phyloP scores from a whole-genome alignment of 2,329 filamentous ascomycete species.

The Aspergillus thermomutatus region DNA sequence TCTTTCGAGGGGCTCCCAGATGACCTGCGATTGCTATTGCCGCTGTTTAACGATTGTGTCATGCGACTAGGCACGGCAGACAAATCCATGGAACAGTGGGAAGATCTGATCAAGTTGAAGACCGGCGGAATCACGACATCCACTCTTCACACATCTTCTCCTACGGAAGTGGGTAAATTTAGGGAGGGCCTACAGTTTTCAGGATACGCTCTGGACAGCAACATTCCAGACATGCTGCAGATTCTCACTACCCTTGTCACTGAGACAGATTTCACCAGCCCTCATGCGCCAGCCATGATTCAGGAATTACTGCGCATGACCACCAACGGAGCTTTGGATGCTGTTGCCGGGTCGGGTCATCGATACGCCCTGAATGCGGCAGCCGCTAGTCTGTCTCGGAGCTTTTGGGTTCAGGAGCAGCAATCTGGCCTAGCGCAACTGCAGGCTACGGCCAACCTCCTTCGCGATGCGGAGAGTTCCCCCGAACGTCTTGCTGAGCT shows the following conservation, averaged over 20 bases:
- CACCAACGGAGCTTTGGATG: slow-evolving; percentile 85
- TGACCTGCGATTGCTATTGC: slow-evolving; percentile 78
- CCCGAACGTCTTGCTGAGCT: slow-evolving; percentile 70
- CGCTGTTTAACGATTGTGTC: slow-evolving; percentile 85
- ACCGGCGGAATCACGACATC: slow-evolving; percentile 85
- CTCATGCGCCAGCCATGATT: slow-evolving; percentile 76
- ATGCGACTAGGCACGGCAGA: slow-evolving; percentile 89
- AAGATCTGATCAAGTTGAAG: slow-evolving; percentile 93
- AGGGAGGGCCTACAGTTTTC: slow-evolving; percentile 80
- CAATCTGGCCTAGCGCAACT: slow-evolving; percentile 89
- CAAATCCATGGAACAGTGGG: slow-evolving; percentile 88
- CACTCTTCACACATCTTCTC: slow-evolving; percentile 78
- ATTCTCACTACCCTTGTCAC: slow-evolving; percentile 74
- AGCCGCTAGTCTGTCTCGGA: slow-evolving; percentile 71
- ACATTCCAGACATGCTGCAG: slow-evolving; percentile 87
- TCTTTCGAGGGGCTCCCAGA: slow-evolving; percentile 74
- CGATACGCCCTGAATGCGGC: slow-evolving; percentile 80
- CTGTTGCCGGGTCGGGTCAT: slow-evolving; percentile 87
- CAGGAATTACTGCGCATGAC: slow-evolving; percentile 81
- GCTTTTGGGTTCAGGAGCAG: slow-evolving; percentile 73
- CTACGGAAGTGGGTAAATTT: slow-evolving; percentile 65
- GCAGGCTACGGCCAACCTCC: slow-evolving; percentile 72
- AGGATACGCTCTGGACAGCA: slow-evolving; percentile 84
- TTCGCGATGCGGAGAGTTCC: slow-evolving; percentile 64
- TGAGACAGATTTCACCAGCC: slow-evolving; percentile 85